Evolutionary conservation across 2,329 filamentous ascomycete genomes (phyloP), one percentile per base, ranked within the genome.

Genomic region (Neurospora sp.): DNA sequence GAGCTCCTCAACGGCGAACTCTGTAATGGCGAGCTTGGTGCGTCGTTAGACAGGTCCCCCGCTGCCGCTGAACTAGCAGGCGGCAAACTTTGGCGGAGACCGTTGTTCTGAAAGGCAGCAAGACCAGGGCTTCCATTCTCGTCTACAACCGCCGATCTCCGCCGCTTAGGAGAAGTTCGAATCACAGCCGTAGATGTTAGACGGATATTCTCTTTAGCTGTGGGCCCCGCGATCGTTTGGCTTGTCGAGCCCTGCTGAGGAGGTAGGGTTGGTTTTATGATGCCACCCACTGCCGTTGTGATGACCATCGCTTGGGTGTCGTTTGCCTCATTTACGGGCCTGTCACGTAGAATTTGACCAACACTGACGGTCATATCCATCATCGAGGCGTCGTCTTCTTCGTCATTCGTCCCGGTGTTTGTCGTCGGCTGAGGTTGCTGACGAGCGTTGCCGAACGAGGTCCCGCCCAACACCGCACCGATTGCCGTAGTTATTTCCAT

Each of bases 401-500:
- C 78, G 70, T 73, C 72, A 46, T 81, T 78, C 36, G 81, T 71
- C 19, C 67, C 67, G 17, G 72, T 73, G 38, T 76, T 71, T 33
- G 74, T 75, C 42, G 71, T 75, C 23, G 71, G 76, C 52, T 73
- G 76, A 66, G 66, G 72, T 66, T 71, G 74, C 68, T 73, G 73
- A 23, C 68, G 68, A 38, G 68, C 71, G 15, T 23, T 72, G 68
- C 68, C 72, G 66, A 66, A 43, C 67, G 72, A 72, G 66, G 40
- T 72, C 8, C 73, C 72, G 2, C 72, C 70, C 38, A 89, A 76
- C 0, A 90, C 79, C 19, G 85, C 84, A 0, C 89, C 88, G 73
- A 90, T 84, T 39, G 89, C 87, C 2, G 88, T 87, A 1, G 90
- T 92, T 70, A 93, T 84, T 75, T 93, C 91, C 90, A 93, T 93